Base-by-base conservation (phyloP, 2,329 filamentous ascomycete genomes). In the Leptographium lundbergii region DNA sequence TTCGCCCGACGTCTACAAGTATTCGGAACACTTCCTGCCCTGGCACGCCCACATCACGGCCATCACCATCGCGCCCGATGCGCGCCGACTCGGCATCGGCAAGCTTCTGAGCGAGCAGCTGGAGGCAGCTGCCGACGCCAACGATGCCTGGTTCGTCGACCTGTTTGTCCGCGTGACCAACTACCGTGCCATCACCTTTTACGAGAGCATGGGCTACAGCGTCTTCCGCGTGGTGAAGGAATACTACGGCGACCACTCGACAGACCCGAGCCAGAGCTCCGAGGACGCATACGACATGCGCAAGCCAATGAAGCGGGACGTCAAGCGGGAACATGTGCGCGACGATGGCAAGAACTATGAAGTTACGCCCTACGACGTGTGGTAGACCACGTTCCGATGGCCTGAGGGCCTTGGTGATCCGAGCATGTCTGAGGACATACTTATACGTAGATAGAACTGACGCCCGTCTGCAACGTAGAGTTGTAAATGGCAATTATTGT, bases 41-140 rank as follows among this genome's bases (percentile, higher is more conserved):
- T 97, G 91, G 89, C 94, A 99, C 75, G 92, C 91, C 24, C 94
- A 99, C 73, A 95, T 99, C 69, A 99, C 94, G 5, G 94, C 92
- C 42, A 79, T 99, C 57, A 97, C 94, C 0, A 89, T 99, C 24
- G 87, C 92, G 0, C 94, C 94, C 0, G 84, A 87, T 59, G 90
- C 90, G 56, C 86, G 94, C 32, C 83, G 94, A 51, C 80, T 94
- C 19, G 92, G 94, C 19, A 88, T 96, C 66, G 94, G 92, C 56
- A 89, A 87, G 61, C 86, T 87, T 53, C 79, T 99, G 45, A 91
- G 88, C 0, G 81, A 88, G 67, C 85, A 89, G 59, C 79, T 99
- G 34, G 92, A 96, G 72, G 78, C 79, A n/a, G 86, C 84, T 2
- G 90, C 89, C 48, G 88, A 96, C 66, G 85, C 84, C 56, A 86